Base-by-base conservation (phyloP, 305 asterid species). In the Ajuga reptans region DNA sequence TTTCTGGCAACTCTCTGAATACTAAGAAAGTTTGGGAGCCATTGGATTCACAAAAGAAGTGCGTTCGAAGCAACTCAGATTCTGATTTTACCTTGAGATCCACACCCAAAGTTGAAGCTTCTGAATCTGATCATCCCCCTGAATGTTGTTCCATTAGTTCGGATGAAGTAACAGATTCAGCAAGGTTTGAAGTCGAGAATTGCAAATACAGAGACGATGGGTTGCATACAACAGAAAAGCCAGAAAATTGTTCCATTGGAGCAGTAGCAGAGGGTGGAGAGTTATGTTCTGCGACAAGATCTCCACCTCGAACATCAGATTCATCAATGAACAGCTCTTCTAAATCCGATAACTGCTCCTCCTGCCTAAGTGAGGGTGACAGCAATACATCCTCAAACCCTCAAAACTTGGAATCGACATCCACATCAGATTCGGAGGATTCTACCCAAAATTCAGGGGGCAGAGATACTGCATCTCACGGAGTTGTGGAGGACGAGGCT, bases 11-110 rank as follows among this genome's bases (percentile, higher is more conserved):
- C 80, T 79, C 79, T 67, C 70, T 81, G 71, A 71, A 49, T 72
- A 75, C 82, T 52, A 89, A 86, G 85, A 89, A 87, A 82, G 96
- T 87, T 56, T 93, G 99, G 99, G 99, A 93, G 80, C 99, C 99
- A 63, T 75, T 87, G 83, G 96, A 87, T 78, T 81, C 89, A 18
- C 90, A 79, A 55, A 93, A 88, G 85, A 86, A 85, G 78, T 86
- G 82, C 71, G 51, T 74, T 42, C 81, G 88, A 41, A 85, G 96
- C 81, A 82, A 85, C 78, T 85, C 89, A 4, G 95, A 87, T 75
- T 73, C 84, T 65, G 95, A 87, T 73, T 80, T 85, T 72, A 87
- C 93, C 72, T 75, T 78, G 79, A 85, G 84, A 83, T 80, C 90
- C 69, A 66, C 78, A 39, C 75, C 79, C 69, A 82, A 83, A 77